Conservation (phyloP, 2,329 filamentous ascomycete species). For the Talaromyces sp. region DNA sequence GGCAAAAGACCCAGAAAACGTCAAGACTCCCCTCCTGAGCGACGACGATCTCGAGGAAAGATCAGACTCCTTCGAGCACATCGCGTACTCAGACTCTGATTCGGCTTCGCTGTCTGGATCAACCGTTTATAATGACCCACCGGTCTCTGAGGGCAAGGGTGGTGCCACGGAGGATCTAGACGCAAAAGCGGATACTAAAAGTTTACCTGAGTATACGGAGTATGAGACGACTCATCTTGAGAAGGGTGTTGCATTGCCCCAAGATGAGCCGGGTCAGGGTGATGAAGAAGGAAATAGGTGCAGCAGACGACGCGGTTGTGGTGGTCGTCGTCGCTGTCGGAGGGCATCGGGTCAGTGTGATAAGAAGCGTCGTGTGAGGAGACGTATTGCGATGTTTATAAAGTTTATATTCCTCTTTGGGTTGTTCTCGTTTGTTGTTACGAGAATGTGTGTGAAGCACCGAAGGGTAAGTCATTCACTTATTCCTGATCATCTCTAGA, state of each 20-base stretch:
- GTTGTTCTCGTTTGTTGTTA: slow-evolving; percentile 10
- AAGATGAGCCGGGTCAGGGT: not conserved
- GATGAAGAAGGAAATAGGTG: not conserved
- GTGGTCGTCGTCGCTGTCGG: slow-evolving; percentile 8
- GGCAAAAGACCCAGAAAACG: not conserved
- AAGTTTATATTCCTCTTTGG: slow-evolving; percentile 7
- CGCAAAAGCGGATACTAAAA: slow-evolving; percentile 6
- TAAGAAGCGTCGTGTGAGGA: slow-evolving; percentile 7
- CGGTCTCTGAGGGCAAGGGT: not conserved
- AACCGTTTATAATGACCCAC: slow-evolving; percentile 1
- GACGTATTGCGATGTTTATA: slow-evolving; percentile 11
- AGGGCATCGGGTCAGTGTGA: not conserved
- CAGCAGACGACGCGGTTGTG: slow-evolving; percentile 5
- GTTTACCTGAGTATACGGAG: slow-evolving; percentile 9
- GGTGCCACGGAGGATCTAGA: not conserved
- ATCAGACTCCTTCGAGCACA: slow-evolving; percentile 5
- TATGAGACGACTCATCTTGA: not conserved
- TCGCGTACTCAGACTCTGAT: slow-evolving; percentile 12
- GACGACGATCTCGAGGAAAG: not conserved
- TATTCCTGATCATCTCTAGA: not conserved
- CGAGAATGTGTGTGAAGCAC: slow-evolving; percentile 7
- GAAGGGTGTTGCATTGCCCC: not conserved
- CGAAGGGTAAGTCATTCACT: not conserved
- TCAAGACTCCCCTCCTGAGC: slow-evolving; percentile 4
- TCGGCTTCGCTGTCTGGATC: not conserved